Evolutionary conservation across 805 yeast genomes (phyloP).

Genomic region (Myxozyma lipomycoides): DNA sequence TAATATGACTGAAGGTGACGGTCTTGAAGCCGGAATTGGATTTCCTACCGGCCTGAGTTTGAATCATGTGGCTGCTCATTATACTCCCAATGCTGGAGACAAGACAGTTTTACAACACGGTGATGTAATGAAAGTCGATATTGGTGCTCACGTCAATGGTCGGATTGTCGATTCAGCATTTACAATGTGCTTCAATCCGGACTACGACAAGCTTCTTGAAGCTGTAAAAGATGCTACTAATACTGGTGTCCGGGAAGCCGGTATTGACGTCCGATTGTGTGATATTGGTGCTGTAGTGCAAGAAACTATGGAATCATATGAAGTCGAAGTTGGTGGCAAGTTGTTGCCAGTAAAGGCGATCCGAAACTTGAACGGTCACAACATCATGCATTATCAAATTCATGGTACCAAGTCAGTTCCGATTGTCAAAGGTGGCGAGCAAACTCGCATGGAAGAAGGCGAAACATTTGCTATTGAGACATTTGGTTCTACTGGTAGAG

Average conservation of each 20-base stretch:
- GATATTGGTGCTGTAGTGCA: constrained; percentile 96
- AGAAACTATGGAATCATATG: constrained; percentile 96
- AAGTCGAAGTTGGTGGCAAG: constrained; percentile 84
- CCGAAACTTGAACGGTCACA: constrained; percentile 91
- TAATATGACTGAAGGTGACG: constrained; percentile 59
- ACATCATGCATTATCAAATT: constrained; percentile 73
- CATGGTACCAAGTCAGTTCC: constrained; percentile 98
- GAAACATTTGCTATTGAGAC: constrained; percentile 98
- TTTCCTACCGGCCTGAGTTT: constrained; percentile 97
- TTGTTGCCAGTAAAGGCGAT: constrained; percentile 81
- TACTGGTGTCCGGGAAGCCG: constrained; percentile 88
- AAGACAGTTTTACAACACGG: constrained; percentile 72
- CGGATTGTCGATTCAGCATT: constrained; percentile 92
- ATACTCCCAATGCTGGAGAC: constrained; percentile 95
- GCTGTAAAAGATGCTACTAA: constrained; percentile 93
- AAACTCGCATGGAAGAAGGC: constrained; percentile 98
- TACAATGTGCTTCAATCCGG: constrained; percentile 81
- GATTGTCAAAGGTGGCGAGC: constrained; percentile 87
- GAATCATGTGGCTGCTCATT: constrained; percentile 95
- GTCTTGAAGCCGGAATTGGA: constrained; percentile 76
- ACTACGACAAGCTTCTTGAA: constrained; percentile 69
- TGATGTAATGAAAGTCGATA: constrained; percentile 94
- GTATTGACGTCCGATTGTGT: constrained; percentile 90
- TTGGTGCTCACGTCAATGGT: constrained; percentile 96
- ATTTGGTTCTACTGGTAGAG: constrained; percentile 94